These are phyloP conservation scores for Linnemannia zychae DNA, from an alignment of 192 early-diverging fungal genomes.

Conservation along the genomic window DNA sequence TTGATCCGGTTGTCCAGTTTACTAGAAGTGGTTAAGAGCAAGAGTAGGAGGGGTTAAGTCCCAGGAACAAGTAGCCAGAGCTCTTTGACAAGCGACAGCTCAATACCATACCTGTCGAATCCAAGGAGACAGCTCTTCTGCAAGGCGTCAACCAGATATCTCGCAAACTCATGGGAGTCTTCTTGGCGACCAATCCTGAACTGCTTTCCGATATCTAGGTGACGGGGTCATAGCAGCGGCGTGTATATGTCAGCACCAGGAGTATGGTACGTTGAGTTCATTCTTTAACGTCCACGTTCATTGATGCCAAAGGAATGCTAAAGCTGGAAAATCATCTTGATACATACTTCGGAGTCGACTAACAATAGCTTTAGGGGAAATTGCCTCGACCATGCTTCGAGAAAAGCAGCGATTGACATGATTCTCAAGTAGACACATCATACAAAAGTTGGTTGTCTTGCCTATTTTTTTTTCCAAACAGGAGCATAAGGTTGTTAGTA, in stretches of 20 bases:
- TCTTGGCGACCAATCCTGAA: slow-evolving; percentile 87
- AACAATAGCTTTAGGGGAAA: slow-evolving; percentile 77
- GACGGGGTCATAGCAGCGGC: not conserved
- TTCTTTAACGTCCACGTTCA: too few relatives aligned
- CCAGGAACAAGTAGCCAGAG: slow-evolving; percentile 71
- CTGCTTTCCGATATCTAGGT: slow-evolving; percentile 76
- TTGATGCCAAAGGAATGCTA: not conserved
- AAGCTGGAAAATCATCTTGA: not conserved
- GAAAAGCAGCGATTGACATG: slow-evolving; percentile 72
- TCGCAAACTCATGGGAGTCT: slow-evolving; percentile 92
- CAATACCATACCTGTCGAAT: slow-evolving; percentile 30
- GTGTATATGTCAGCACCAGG: not conserved
- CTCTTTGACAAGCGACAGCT: not conserved
- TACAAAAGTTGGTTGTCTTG: slow-evolving; percentile 71
- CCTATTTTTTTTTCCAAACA: slow-evolving; percentile 41
- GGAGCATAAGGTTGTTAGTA: not conserved
- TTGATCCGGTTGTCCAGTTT: slow-evolving; percentile 79
- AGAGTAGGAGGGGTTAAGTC: not conserved
- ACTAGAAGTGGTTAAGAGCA: slow-evolving; percentile 26
- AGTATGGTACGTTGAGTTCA: not conserved
- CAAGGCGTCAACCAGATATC: slow-evolving; percentile 52
- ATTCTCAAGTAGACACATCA: slow-evolving; percentile 78
- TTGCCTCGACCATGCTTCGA: slow-evolving; percentile 59
- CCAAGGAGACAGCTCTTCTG: slow-evolving; percentile 43
- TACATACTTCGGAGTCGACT: slow-evolving; percentile 71